Base-by-base conservation (phyloP, 192 early-diverging fungal genomes). In the Coemansia biformis region DNA sequence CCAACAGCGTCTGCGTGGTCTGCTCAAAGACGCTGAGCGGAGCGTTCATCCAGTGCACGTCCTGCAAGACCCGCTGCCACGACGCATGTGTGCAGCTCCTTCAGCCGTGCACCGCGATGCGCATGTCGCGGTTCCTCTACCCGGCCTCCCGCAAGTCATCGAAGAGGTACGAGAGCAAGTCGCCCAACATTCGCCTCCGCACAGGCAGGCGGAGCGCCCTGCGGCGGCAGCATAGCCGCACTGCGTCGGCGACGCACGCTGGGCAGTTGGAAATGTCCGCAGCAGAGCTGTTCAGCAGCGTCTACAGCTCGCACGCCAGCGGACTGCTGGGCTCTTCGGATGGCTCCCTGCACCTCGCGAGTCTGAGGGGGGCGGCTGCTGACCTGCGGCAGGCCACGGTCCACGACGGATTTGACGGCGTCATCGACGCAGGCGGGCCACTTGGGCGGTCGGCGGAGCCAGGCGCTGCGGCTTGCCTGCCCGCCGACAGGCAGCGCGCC, bases 11-110 rank as follows among this genome's bases (percentile, higher is more conserved):
- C 4, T 73, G 69, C 38, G 63, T 50, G 2, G 38, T 74, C 6
- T 74, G 70, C 46, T 16, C 44, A 1, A 48, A 33, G 34, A 22
- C 63, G 5, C 48, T 74, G 31, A 66, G 47, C 24, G 70, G 70
- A 11, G 54, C 70, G 7, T 66, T 74, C 21, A 58, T 66, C 15
- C 70, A 74, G 50, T 74, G 70, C 59, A 51, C 59, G 8, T 61
- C 70, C 8, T 74, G 70, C 54, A 74, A 74, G 43, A 74, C 53
- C 31, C 70, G 70, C 28, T 66, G 70, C 47, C 70, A 74, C 48
- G 70, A 66, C 26, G 63, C 63, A 18, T 74, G 70, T 35, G 54
- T 54, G 1, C 43, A 43, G 19, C 54, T 39, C 14, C 63, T 74
- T 2, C 36, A 38, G 51, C 54, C 63, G 16, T 74, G 70, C 45